A percentile compares a stretch with the other conserved stretches of the same genome.
These are phyloP conservation scores for Vanderwaltozyma verrucispora DNA, from an alignment of 805 yeast species.

Conservation along the genomic window DNA sequence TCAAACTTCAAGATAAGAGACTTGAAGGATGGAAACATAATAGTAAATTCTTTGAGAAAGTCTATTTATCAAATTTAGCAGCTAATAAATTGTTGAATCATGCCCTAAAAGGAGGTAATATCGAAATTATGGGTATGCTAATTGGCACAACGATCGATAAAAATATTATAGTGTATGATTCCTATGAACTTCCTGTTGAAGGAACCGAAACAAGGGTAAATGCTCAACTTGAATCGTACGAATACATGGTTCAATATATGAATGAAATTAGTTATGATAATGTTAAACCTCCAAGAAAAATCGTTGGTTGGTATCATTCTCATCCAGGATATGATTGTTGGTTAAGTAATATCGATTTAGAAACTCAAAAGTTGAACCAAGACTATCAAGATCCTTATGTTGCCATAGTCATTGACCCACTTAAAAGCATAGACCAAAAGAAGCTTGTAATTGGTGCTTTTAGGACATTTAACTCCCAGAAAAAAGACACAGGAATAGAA, in stretches of 20 bases:
- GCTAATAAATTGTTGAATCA: conserved; percentile 67
- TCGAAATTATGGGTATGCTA: conserved; percentile 94
- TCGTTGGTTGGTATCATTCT: conserved; percentile 98
- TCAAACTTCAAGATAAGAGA: no score
- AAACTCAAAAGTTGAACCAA: conserved; percentile 78
- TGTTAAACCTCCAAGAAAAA: conserved; percentile 33
- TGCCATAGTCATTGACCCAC: conserved; percentile 83
- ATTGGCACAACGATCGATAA: conserved; percentile 58
- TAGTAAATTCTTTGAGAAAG: conserved; percentile 8
- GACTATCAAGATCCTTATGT: conserved; percentile 84
- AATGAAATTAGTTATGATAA: conserved; percentile 39
- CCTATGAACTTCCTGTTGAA: conserved; percentile 81
- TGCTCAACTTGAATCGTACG: conserved; percentile 89
- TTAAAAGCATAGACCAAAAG: conserved; percentile 50
- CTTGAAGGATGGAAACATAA: neutral
- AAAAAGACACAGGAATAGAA: conserved; percentile 1
- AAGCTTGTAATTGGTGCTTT: conserved; percentile 82
- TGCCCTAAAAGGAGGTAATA: conserved; percentile 73
- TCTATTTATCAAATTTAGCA: conserved; percentile 54
- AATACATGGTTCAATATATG: conserved; percentile 82
- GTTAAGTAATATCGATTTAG: conserved; percentile 88
- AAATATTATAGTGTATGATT: conserved; percentile 63
- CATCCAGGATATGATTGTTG: conserved; percentile 98
- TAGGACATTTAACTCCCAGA: conserved; percentile 48
- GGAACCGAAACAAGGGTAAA: conserved; percentile 96